Evolutionary conservation across 2,329 filamentous ascomycete species (phyloP).

Genomic region (Chrysosporium keratinophilum): DNA sequence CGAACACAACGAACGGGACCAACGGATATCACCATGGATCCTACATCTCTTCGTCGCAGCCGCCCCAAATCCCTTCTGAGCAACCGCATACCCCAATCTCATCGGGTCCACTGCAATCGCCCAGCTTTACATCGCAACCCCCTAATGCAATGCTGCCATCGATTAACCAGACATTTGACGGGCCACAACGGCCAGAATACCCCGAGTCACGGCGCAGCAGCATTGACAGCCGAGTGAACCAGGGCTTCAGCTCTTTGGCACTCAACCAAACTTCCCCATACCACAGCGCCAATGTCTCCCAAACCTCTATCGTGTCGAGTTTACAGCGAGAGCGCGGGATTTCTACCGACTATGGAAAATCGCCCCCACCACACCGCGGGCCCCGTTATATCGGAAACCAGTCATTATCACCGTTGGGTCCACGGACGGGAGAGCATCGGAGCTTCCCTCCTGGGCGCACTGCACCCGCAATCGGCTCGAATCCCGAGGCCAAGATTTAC

Average conservation of each 20-base stretch:
- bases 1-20: slow-evolving; percentile 37
- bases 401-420: slow-evolving; percentile 34
- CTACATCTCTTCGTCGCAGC: slow-evolving; percentile 17
- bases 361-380: slow-evolving; percentile 27
- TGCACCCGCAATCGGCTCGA: slow-evolving; percentile 40
- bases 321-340: slow-evolving; percentile 23
- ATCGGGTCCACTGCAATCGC: slow-evolving; percentile 12
- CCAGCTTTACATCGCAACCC: slow-evolving; percentile 30
- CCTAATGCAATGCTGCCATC: slow-evolving; percentile 43
- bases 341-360: slow-evolving; percentile 29
- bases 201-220: slow-evolving; percentile 41
- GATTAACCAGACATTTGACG: slow-evolving; percentile 50
- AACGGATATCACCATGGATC: slow-evolving; percentile 35
- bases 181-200: slow-evolving; percentile 37
- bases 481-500: slow-evolving; percentile 41
- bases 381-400: slow-evolving; percentile 33
- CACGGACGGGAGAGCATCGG: slow-evolving; percentile 32
- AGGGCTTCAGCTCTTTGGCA: slow-evolving; percentile 39
- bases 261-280: slow-evolving; percentile 41
- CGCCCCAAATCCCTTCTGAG: slow-evolving; percentile 35
- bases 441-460: slow-evolving; percentile 37
- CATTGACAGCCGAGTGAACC: slow-evolving; percentile 41
- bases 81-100: slow-evolving; percentile 17
- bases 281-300: slow-evolving; percentile 38
- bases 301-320: slow-evolving; percentile 26